Evolutionary conservation across 2,329 filamentous ascomycete genomes (phyloP).

Genomic region (Clonostachys rhizophaga): DNA sequence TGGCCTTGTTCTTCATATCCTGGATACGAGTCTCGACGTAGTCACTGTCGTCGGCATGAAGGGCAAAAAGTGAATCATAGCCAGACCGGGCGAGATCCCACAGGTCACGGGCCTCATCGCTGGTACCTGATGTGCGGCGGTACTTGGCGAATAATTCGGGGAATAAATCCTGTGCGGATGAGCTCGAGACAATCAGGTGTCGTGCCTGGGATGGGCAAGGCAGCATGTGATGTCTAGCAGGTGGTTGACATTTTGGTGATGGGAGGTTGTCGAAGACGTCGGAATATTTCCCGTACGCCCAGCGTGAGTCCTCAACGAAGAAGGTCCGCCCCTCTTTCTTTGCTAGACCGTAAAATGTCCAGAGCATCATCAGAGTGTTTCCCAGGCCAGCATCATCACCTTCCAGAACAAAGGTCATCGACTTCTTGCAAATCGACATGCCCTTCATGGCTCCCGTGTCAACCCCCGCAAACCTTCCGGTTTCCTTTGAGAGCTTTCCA

Average conservation of each 20-base stretch:
- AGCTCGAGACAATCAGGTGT: conserved; percentile 69
- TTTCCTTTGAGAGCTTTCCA: conserved; percentile 12
- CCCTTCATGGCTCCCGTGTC: conserved; percentile 34
- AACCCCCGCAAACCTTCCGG: conserved; percentile 42
- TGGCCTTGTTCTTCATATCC: conserved; percentile 45
- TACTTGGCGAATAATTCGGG: conserved; percentile 41
- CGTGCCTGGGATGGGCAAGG: conserved; percentile 74
- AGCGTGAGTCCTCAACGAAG: conserved; percentile 80
- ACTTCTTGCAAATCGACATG: conserved; percentile 59
- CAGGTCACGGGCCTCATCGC: conserved; percentile 40
- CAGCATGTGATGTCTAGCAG: conserved; percentile 69
- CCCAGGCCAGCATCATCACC: conserved; percentile 70
- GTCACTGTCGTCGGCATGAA: conserved; percentile 58
- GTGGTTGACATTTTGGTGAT: conserved; percentile 60
- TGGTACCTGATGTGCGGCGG: conserved; percentile 13
- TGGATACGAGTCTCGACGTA: conserved; percentile 59
- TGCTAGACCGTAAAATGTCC: conserved; percentile 79
- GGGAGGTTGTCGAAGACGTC: conserved; percentile 69
- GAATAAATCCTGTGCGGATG: conserved; percentile 62
- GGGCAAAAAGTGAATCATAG: conserved; percentile 69
- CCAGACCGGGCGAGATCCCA: conserved; percentile 66
- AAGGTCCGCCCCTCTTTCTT: conserved; percentile 70
- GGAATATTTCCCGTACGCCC: conserved; percentile 74
- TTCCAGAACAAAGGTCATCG: conserved; percentile 76
- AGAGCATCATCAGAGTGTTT: conserved; percentile 70